phyloP scores from a whole-genome alignment of 139 green algal species.

The Coelastrella sp. region DNA sequence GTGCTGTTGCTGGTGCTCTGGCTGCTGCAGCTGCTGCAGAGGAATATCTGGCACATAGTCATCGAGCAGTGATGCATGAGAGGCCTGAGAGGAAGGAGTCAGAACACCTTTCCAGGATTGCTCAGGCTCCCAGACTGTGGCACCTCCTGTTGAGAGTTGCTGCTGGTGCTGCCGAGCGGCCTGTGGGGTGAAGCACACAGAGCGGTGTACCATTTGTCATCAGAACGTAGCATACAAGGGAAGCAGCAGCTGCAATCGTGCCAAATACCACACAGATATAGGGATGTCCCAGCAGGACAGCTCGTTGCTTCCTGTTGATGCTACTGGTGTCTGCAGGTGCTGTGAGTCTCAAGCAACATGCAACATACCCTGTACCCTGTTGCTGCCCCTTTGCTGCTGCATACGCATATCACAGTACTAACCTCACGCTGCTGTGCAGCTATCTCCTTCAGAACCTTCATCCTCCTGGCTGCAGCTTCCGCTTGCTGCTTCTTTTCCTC shows the following conservation, averaged over 20 bases:
- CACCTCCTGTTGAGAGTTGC: neutral
- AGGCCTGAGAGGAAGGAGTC: neutral
- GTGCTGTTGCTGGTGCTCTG: neutral
- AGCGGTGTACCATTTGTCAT: neutral
- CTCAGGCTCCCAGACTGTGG: slow-evolving; percentile 31
- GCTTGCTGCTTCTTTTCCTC: neutral
- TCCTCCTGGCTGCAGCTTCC: slow-evolving; percentile 12
- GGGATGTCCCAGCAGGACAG: too few relatives aligned
- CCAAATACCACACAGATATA: too few relatives aligned
- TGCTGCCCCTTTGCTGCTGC: neutral
- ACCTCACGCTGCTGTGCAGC: slow-evolving; percentile 35
- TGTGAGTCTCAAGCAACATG: too few relatives aligned
- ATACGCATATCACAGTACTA: neutral
- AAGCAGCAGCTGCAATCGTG: too few relatives aligned
- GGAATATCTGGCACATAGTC: neutral
- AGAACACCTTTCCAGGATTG: slow-evolving; percentile 28
- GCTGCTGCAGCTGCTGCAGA: neutral
- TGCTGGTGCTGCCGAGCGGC: slow-evolving; percentile 41
- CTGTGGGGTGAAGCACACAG: neutral
- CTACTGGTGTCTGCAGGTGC: too few relatives aligned
- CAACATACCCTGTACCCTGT: neutral
- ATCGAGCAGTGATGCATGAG: neutral
- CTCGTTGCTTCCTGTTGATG: too few relatives aligned
- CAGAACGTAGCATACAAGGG: too few relatives aligned
- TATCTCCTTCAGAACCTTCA: neutral